phyloP scores from a whole-genome alignment of 1,284 basidiomycete genomes.

The Austroboletus novae-zelandiae region DNA sequence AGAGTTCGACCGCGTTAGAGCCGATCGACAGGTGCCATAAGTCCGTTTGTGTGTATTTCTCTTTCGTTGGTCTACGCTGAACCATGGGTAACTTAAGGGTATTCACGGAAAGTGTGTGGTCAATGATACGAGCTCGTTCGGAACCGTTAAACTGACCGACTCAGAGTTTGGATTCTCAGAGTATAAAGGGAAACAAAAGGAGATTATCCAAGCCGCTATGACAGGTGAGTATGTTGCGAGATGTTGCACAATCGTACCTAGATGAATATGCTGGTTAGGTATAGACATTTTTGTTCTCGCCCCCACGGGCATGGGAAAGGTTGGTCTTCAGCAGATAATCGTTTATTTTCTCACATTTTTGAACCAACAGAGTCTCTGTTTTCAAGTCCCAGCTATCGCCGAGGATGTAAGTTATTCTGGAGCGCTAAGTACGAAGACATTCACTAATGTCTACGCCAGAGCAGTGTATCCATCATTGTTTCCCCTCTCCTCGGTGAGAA shows the following conservation, averaged over 20 bases:
- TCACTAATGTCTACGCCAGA: conserved; percentile 32
- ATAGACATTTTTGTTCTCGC: conserved; percentile 79
- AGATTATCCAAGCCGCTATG: conserved; percentile 70
- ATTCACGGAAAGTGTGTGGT: conserved; percentile 22
- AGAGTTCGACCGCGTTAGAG: not conserved
- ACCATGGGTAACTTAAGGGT: conserved; percentile 13
- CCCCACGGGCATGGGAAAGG: conserved; percentile 89
- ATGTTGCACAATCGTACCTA: not conserved
- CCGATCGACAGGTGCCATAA: conserved; percentile 18
- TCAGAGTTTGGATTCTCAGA: conserved; percentile 65
- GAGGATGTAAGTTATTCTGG: conserved; percentile 44
- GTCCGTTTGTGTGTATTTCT: conserved; percentile 5
- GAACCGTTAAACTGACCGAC: not conserved
- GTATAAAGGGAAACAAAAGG: conserved; percentile 76
- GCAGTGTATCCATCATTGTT: conserved; percentile 75
- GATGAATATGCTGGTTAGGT: conserved; percentile 37
- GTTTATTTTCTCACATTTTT: not conserved
- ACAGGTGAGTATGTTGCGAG: conserved; percentile 41
- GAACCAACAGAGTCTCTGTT: conserved; percentile 67
- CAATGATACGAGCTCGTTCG: not conserved
- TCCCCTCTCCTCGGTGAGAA: conserved; percentile 68
- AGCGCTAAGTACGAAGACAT: not conserved
- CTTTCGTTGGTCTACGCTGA: not conserved
- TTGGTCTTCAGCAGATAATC: conserved; percentile 25
- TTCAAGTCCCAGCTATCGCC: conserved; percentile 81